Base-by-base conservation (phyloP, 148 eudicot genomes). In the Camellia japonica region DNA sequence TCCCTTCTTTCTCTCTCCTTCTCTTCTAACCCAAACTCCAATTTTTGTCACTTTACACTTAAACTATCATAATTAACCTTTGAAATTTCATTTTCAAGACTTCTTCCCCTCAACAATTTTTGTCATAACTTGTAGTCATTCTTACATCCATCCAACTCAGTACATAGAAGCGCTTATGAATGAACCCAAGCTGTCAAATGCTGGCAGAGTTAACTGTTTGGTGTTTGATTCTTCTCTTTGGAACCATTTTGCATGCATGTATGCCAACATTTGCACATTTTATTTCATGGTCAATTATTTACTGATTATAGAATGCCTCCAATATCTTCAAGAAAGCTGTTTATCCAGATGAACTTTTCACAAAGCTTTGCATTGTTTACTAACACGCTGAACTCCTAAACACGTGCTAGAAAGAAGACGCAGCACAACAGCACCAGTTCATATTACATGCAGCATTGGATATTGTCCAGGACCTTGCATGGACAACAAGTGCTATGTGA, bases 401-500 rank as follows among this genome's bases (percentile, higher is more conserved):
- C 7, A 65, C 84, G 54, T 85, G 73, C 47, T 84, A 96, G 98
- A 96, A 91, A 83, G 99, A 96, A 87, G 99, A 94, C 64, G 92
- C 94, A 82, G 95, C 95, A 70, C 97, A 92, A 56, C 93, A 90
- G 86, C 98, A 95, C 88, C 98, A 93, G 80, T 95, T 95, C 80
- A 93, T 95, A 78, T 79, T 95, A 69, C 97, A 95, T 83, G 97
- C 97, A 41, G 95, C 98, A 68, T 88, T 95, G 84, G 97, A 95
- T 87, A 90, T 95, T 81, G 95, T 93, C 84, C 97, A 94, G 86
- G 98, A 94, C 85, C 91, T 90, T 74, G 99, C 99, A n/a, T 95
- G 99, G 99, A 91, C 97, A 80, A 96, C 98, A 16, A 94, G 99
- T 90, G 99, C 99, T 56, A 96, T 96, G 98, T 96, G 81, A 90